Conservation (phyloP, 1,284 basidiomycete genomes). For the Ustilago loliicola region DNA sequence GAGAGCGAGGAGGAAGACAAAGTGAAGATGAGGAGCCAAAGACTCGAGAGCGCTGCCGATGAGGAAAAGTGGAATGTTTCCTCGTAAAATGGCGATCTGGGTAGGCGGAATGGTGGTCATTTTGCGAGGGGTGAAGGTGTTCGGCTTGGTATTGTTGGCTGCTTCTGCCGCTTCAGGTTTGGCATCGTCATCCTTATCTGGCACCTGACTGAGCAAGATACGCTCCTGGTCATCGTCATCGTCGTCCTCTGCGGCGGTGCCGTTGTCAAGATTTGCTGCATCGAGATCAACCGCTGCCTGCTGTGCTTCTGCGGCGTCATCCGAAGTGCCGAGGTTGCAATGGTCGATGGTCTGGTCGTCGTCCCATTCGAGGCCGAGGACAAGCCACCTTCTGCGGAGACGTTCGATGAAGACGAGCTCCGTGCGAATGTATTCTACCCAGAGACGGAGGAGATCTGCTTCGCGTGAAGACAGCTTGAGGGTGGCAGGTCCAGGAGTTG, state of each 20-base stretch:
- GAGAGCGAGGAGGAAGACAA: constrained; percentile 53
- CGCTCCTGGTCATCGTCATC: constrained; percentile 26
- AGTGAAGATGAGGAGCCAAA: constrained; percentile 54
- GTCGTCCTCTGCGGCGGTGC: constrained; percentile 11
- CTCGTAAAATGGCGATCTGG: constrained; percentile 58
- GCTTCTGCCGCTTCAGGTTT: constrained; percentile 22
- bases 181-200: constrained; percentile 42
- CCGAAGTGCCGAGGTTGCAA: constrained; percentile 9
- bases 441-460: constrained; percentile 59
- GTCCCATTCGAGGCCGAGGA: constrained; percentile 76
- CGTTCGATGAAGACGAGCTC: constrained; percentile 90
- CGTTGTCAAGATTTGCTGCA: neutral
- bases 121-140: constrained; percentile 29
- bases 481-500: constrained; percentile 35
- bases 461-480: constrained; percentile 52
- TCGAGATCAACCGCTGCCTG: constrained; percentile 42
- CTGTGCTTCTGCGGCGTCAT: constrained; percentile 33
- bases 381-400: constrained; percentile 83
- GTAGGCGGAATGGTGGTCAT: constrained; percentile 45
- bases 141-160: constrained; percentile 23
- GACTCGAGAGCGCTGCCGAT: constrained; percentile 48
- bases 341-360: constrained; percentile 5
- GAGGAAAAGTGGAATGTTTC: constrained; percentile 60
- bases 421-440: constrained; percentile 79
- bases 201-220: constrained; percentile 43